These are phyloP conservation scores for Samsoniella hepiali DNA, from an alignment of 2,329 filamentous ascomycete genomes.

Conservation along the genomic window DNA sequence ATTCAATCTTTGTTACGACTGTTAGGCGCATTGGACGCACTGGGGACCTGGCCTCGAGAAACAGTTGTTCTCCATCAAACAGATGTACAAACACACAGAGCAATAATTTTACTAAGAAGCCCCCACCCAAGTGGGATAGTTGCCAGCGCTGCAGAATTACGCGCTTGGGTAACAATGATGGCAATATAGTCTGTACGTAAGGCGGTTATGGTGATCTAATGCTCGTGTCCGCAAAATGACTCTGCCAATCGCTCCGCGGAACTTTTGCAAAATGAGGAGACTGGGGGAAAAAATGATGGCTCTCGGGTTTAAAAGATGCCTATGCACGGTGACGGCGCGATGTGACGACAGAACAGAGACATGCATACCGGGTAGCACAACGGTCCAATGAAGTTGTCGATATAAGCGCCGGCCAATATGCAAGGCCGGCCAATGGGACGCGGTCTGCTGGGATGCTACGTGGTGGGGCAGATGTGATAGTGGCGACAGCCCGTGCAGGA, in stretches of 20 bases:
- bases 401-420: constrained; percentile 12
- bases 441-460: neutral
- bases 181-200: too few relatives aligned
- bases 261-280: neutral
- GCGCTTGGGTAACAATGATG: too few relatives aligned
- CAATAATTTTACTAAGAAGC: too few relatives aligned
- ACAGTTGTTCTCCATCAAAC: too few relatives aligned
- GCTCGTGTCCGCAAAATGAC: too few relatives aligned
- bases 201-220: too few relatives aligned
- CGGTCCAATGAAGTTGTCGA: constrained; percentile 11
- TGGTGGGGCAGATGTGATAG: constrained; percentile 19
- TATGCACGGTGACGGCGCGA: neutral
- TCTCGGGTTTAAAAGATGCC: neutral
- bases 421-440: constrained; percentile 8
- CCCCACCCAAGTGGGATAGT: too few relatives aligned
- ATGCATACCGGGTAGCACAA: neutral
- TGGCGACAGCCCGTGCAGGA: neutral
- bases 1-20: too few relatives aligned
- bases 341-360: constrained; percentile 10
- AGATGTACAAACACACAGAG: too few relatives aligned
- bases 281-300: neutral
- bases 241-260: neutral
- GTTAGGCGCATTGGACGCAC: too few relatives aligned
- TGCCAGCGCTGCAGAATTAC: too few relatives aligned
- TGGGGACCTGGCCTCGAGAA: too few relatives aligned